phyloP scores from a whole-genome alignment of 75 land plant genomes.

The Picea glauca region DNA sequence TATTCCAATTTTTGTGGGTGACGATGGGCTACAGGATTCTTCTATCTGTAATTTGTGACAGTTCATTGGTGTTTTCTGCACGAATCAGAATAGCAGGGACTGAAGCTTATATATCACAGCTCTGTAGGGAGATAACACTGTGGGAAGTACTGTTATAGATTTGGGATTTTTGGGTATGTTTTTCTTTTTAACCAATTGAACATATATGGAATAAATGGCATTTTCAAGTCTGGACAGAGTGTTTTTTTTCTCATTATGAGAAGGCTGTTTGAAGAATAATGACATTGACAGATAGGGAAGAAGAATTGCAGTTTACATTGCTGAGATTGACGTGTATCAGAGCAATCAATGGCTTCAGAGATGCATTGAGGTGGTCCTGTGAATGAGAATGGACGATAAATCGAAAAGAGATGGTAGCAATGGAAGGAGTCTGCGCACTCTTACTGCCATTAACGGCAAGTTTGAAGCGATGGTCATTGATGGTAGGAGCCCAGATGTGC shows the following conservation, averaged over 20 bases:
- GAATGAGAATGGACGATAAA: slow-evolving; percentile 6
- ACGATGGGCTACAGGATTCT: not conserved
- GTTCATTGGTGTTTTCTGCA: not conserved
- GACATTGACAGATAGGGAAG: not conserved
- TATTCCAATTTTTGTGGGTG: not conserved
- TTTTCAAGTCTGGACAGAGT: not conserved
- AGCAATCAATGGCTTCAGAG: not conserved
- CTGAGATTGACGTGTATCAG: no score
- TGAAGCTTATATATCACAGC: no score
- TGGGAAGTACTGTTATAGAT: no score
- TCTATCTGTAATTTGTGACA: not conserved
- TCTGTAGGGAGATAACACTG: no score
- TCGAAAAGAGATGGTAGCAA: not conserved
- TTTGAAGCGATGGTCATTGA: slow-evolving; percentile 1
- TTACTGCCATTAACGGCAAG: slow-evolving; percentile 3
- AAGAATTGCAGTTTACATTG: not conserved
- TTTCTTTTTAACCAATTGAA: not conserved
- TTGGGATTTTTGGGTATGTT: not conserved
- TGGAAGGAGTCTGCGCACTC: not conserved
- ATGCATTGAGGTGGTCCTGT: slow-evolving; percentile 5
- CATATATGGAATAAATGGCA: not conserved
- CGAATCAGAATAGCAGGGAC: not conserved
- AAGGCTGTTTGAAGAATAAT: not conserved
- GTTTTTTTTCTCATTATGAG: not conserved
- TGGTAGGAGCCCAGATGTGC: not conserved